Base-by-base conservation (phyloP, 257 asterid species). In the Penstemon eatonii region DNA sequence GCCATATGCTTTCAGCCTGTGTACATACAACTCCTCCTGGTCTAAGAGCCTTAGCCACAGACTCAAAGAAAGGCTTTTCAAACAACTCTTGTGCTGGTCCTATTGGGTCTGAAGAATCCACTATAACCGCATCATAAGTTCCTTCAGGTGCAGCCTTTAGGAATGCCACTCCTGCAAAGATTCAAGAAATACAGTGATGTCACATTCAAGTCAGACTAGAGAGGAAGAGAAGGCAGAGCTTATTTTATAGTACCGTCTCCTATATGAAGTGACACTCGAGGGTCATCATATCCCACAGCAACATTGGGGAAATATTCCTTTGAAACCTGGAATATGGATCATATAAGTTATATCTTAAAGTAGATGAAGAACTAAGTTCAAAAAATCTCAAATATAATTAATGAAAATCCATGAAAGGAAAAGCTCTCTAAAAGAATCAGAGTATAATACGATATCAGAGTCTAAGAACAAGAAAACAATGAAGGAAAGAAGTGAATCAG, bases 1-100 rank as follows among this genome's bases (percentile, higher is more conserved):
- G 97, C 99, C 99, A 94, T 70, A 91, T 94, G 83, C 97, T 94
- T 83, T 94, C 99, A 38, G 99, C 99, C 82, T 91, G 99, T 51
- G 99, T 94, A 73, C 96, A 89, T 53, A 94, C 84, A 56, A 94
- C 97, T 4, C 99, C 99, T 55, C 99, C 99, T 11, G 96, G 97
- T n/a, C 99, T 95, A 71, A 94, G 97, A 75, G 97, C 99, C 77
- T 55, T 91, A 56, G 97, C 91, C 45, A 94, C 86, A 3, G 91
- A 81, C 63, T 82, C 82, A 66, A 94, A 94, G 86, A 94, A 94
- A 18, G 99, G 99, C 80, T 84, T 94, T 71, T 94, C 97, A 60
- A 94, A 94, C 87, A 94, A 73, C 85, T 94, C 99, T 61, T 94
- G 89, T 4, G 99, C 99, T 5, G 99, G 99, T 59, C 99, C 99